phyloP scores from a whole-genome alignment of 2,329 filamentous ascomycete species.

The Ilyonectria sp. region DNA sequence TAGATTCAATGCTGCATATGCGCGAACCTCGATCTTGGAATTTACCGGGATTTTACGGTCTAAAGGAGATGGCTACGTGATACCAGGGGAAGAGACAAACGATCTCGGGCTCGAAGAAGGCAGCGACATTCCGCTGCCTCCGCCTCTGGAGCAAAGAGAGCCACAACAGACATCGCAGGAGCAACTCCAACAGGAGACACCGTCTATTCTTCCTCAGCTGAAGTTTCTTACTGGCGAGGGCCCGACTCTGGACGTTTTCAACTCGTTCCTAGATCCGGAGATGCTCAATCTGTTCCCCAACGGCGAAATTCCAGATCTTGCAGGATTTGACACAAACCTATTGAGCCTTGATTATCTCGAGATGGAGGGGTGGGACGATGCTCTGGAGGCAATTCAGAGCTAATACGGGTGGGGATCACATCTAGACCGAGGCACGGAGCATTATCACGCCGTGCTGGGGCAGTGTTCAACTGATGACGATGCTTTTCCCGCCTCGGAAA shows the following conservation, averaged over 20 bases:
- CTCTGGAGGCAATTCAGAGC: not conserved
- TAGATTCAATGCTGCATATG: not conserved
- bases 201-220: no score
- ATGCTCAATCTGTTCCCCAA: conserved; percentile 12
- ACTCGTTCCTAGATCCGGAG: conserved; percentile 26
- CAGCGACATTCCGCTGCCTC: not conserved
- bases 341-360: conserved; percentile 12
- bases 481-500: conserved; percentile 26
- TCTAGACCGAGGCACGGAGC: no score
- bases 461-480: not conserved
- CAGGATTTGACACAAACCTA: not conserved
- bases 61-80: conserved; percentile 6
- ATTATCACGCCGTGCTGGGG: no score
- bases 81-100: conserved; percentile 24
- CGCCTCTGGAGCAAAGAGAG: not conserved
- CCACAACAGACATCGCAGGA: not conserved
- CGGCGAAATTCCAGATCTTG: conserved; percentile 1
- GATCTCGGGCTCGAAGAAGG: conserved; percentile 15
- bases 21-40: conserved; percentile 27
- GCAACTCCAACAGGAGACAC: not conserved
- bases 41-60: conserved; percentile 27
- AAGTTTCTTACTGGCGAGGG: not conserved
- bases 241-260: conserved; percentile 22
- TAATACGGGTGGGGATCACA: not conserved
- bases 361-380: not conserved